Evolutionary conservation across 2,329 filamentous ascomycete genomes (phyloP).

Genomic region (Trichophyton benhamiae): DNA sequence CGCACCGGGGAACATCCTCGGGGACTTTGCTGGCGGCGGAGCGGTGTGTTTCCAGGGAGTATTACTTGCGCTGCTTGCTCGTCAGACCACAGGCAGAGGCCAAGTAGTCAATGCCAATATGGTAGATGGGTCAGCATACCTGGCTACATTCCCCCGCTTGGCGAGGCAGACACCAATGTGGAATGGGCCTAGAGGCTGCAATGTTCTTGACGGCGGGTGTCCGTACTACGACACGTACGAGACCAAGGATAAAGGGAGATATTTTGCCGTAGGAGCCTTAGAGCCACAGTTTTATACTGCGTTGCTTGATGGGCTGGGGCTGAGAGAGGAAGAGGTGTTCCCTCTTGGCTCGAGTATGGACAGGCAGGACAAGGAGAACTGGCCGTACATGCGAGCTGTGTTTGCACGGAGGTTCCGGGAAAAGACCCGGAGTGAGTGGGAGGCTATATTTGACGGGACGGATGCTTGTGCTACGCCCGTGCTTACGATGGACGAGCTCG

Average conservation of each 20-base stretch:
- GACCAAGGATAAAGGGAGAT: slow-evolving; percentile 59
- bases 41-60: slow-evolving; percentile 71
- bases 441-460: slow-evolving; percentile 70
- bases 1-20: slow-evolving; percentile 71
- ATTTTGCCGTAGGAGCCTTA: slow-evolving; percentile 78
- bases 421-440: slow-evolving; percentile 69
- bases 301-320: slow-evolving; percentile 54
- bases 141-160: slow-evolving; percentile 66
- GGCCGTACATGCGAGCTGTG: slow-evolving; percentile 52
- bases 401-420: slow-evolving; percentile 54
- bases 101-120: slow-evolving; percentile 94
- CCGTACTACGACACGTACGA: slow-evolving; percentile 87
- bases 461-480: slow-evolving; percentile 92
- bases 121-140: slow-evolving; percentile 76
- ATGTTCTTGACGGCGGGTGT: slow-evolving; percentile 69
- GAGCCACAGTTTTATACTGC: slow-evolving; percentile 73
- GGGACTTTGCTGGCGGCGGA: slow-evolving; percentile 84
- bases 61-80: slow-evolving; percentile 60
- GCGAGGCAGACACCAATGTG: slow-evolving; percentile 52
- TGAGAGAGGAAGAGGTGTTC: slow-evolving; percentile 38
- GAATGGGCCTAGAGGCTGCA: slow-evolving; percentile 53
- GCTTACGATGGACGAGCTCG: slow-evolving; percentile 60
- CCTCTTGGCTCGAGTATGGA: slow-evolving; percentile 37
- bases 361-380: slow-evolving; percentile 50
- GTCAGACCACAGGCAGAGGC: slow-evolving; percentile 53